phyloP scores from a whole-genome alignment of 2,329 filamentous ascomycete genomes.

The Fusarium sp. region DNA sequence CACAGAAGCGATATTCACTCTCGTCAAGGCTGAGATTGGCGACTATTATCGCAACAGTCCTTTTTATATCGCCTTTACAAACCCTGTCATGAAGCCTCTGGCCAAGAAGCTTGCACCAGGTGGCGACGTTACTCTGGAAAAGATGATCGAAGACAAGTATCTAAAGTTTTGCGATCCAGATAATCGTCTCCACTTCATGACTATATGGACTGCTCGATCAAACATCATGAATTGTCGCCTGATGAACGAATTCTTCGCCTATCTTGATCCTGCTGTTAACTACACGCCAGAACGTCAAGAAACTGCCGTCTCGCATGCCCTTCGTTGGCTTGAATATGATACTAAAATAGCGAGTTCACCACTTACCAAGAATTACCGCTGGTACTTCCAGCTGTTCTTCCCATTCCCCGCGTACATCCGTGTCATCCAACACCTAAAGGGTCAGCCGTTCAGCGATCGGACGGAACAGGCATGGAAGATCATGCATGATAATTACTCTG shows the following conservation, averaged over 20 bases:
- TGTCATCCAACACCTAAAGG: slow-evolving; percentile 50
- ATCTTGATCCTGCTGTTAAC: slow-evolving; percentile 26
- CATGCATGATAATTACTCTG: slow-evolving; percentile 7
- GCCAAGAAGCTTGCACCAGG: slow-evolving; percentile 38
- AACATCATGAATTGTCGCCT: slow-evolving; percentile 62
- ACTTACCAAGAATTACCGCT: slow-evolving; percentile 50
- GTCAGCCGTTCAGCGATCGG: not conserved
- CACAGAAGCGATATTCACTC: slow-evolving; percentile 57
- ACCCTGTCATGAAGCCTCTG: slow-evolving; percentile 47
- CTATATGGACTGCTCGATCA: slow-evolving; percentile 52
- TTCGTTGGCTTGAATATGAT: slow-evolving; percentile 53
- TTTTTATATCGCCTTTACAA: slow-evolving; percentile 52
- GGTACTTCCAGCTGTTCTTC: slow-evolving; percentile 53
- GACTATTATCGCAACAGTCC: slow-evolving; percentile 52
- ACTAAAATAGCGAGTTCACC: slow-evolving; percentile 48
- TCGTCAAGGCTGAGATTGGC: slow-evolving; percentile 55
- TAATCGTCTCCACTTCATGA: slow-evolving; percentile 56
- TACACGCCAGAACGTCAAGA: slow-evolving; percentile 48
- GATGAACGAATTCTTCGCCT: slow-evolving; percentile 58
- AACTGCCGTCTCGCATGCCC: slow-evolving; percentile 45
- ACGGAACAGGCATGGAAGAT: not conserved
- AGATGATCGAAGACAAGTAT: slow-evolving; percentile 58
- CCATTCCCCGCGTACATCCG: slow-evolving; percentile 56
- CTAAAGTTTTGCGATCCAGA: slow-evolving; percentile 54
- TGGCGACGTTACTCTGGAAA: slow-evolving; percentile 49